Conservation (phyloP, 768 basidiomycete species). For the Daedaleopsis nitida region DNA sequence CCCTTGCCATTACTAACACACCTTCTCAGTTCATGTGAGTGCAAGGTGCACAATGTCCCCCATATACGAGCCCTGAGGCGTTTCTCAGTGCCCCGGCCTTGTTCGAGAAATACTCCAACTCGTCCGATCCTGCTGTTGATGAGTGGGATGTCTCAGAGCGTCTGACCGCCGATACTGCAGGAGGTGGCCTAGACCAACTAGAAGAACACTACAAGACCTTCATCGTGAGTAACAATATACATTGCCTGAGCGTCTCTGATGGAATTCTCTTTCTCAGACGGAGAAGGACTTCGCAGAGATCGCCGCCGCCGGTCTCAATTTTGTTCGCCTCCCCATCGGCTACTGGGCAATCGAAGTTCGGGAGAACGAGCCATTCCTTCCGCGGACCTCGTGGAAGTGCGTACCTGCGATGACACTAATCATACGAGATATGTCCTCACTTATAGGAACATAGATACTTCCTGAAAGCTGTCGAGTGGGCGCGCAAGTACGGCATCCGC, state of each 20-base stretch:
- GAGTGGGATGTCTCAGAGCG: slow-evolving; percentile 80
- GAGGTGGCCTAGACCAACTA: slow-evolving; percentile 67
- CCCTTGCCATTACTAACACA: no score
- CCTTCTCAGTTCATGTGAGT: slow-evolving; percentile 64
- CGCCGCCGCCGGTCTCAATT: slow-evolving; percentile 92
- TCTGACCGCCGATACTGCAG: slow-evolving; percentile 70
- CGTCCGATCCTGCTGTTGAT: slow-evolving; percentile 58
- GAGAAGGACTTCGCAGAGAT: slow-evolving; percentile 94
- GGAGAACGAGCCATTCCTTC: slow-evolving; percentile 81
- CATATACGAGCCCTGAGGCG: slow-evolving; percentile 22
- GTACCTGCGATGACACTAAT: slow-evolving; percentile 27
- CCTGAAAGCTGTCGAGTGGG: slow-evolving; percentile 91
- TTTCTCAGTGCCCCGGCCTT: slow-evolving; percentile 63
- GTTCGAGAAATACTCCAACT: slow-evolving; percentile 63
- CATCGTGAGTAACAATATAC: slow-evolving; percentile 55
- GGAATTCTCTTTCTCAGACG: slow-evolving; percentile 52
- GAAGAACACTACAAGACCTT: slow-evolving; percentile 93
- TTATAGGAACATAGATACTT: slow-evolving; percentile 62
- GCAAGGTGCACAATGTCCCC: neutral
- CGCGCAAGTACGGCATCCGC: slow-evolving; percentile 93
- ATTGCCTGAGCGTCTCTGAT: neutral
- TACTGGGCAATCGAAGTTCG: slow-evolving; percentile 93
- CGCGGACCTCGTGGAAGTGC: slow-evolving; percentile 78
- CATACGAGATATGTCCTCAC: neutral
- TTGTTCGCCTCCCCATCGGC: slow-evolving; percentile 84